These are phyloP conservation scores for Physcia stellaris DNA, from an alignment of 495 filamentous ascomycete genomes.

Conservation along the genomic window DNA sequence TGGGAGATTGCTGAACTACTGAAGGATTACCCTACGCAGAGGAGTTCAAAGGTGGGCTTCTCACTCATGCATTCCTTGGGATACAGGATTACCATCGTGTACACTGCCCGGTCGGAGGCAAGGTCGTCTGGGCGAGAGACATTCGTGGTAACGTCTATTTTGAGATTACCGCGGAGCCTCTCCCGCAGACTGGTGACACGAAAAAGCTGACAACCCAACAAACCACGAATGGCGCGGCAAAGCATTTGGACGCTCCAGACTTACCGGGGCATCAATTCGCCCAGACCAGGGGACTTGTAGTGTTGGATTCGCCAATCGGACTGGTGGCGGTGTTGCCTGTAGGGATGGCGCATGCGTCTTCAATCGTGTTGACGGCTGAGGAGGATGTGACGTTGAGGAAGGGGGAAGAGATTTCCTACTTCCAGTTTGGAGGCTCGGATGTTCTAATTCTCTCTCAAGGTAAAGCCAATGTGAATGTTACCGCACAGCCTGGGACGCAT, in stretches of 20 bases:
- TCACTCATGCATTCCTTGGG: constrained; percentile 21
- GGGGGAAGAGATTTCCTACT: constrained; percentile 27
- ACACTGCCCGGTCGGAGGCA: constrained; percentile 17
- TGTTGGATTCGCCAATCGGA: constrained; percentile 20
- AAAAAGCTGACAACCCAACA: neutral
- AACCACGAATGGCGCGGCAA: neutral
- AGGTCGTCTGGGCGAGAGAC: constrained; percentile 17
- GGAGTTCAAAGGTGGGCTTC: constrained; percentile 13
- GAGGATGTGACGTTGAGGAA: constrained; percentile 19
- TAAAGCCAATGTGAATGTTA: constrained; percentile 2
- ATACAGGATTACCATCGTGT: constrained; percentile 21
- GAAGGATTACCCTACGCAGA: constrained; percentile 7
- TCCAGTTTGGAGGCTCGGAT: constrained; percentile 31
- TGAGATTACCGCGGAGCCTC: neutral
- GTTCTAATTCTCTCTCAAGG: constrained; percentile 23
- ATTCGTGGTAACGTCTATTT: constrained; percentile 11
- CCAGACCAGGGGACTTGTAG: constrained; percentile 22
- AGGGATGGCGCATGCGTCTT: constrained; percentile 29
- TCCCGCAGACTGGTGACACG: neutral
- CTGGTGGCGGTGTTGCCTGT: constrained; percentile 27
- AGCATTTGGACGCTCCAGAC: constrained; percentile 16
- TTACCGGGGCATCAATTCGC: constrained; percentile 24
- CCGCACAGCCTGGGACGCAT: constrained; percentile 2
- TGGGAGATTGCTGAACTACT: constrained; percentile 19
- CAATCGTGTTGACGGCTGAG: constrained; percentile 22